These are phyloP conservation scores for Pichia sorboxylosa DNA, from an alignment of 1,139 yeast genomes.

Conservation along the genomic window DNA sequence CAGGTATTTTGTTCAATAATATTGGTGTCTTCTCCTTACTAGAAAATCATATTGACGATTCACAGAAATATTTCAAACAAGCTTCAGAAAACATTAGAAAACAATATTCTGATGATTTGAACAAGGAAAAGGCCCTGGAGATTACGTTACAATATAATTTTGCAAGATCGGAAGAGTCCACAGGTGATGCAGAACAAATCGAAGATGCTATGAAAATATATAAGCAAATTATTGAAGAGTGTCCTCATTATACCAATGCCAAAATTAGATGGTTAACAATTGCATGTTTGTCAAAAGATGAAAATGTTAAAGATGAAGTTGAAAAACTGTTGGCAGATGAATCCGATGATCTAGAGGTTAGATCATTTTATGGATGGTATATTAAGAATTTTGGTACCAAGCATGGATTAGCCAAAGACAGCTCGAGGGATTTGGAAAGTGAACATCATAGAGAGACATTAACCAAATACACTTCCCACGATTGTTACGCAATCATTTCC, in stretches of 20 bases:
- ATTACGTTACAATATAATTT: conserved; percentile 47
- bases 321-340: conserved; percentile 41
- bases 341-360: conserved; percentile 61
- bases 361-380: conserved; percentile 92
- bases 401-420: conserved; percentile 19
- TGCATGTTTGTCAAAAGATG: conserved; percentile 23
- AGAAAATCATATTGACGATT: conserved; percentile 27
- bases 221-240: conserved; percentile 38
- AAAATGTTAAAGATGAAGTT: conserved; percentile 39
- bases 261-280: conserved; percentile 55
- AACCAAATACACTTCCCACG: conserved; percentile 75
- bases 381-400: conserved; percentile 47
- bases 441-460: conserved; percentile 77
- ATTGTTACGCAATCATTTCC: conserved; percentile 78
- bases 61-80: conserved; percentile 17
- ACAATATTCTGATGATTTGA: conserved; percentile 19
- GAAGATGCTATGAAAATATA: conserved; percentile 42
- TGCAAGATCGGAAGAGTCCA: conserved; percentile 48
- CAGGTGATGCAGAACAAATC: conserved; percentile 24
- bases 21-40: conserved; percentile 76
- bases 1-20: conserved; percentile 67
- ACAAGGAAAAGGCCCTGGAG: conserved; percentile 24
- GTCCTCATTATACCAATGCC: conserved; percentile 72
- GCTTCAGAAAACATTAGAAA: conserved; percentile 15
- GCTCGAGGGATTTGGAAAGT: conserved; percentile 53